Percentiles rank a stretch among this genome's conserved stretches.
Conservation (phyloP, 1,284 basidiomycete genomes). For the Ceraceosorus guamensis region DNA sequence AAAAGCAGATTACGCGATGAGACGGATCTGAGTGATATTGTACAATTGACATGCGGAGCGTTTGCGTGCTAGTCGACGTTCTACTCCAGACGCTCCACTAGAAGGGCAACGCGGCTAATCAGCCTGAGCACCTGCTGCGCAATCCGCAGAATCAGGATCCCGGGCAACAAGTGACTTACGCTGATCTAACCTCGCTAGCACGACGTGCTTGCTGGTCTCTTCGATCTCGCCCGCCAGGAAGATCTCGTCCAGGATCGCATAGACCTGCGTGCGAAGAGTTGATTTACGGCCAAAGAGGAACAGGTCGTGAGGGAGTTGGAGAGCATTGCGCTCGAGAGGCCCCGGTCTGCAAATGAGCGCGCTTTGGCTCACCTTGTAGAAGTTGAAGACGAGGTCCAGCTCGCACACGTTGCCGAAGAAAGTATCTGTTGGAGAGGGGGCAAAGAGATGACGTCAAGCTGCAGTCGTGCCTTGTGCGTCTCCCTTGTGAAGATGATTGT, state of each 20-base stretch:
- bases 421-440: constrained; percentile 59
- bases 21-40: too few relatives aligned
- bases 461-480: neutral
- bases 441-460: neutral
- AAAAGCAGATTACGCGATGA: too few relatives aligned
- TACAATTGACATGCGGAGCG: too few relatives aligned
- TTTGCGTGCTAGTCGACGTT: neutral
- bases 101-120: too few relatives aligned
- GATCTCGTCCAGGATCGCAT: constrained; percentile 94
- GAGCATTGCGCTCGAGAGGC: too few relatives aligned
- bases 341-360: neutral
- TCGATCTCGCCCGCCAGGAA: constrained; percentile 98
- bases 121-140: too few relatives aligned
- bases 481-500: neutral
- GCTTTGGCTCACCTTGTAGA: constrained; percentile 69
- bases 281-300: neutral
- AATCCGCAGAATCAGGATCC: too few relatives aligned
- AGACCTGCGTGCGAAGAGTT: constrained; percentile 59
- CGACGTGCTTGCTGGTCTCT: constrained; percentile 93
- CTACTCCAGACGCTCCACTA: too few relatives aligned
- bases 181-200: constrained; percentile 71
- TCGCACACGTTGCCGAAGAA: constrained; percentile 99
- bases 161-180: constrained; percentile 28
- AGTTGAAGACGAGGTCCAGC: constrained; percentile 92
- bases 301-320: constrained; percentile 3